Percentiles rank a stretch among this genome's conserved stretches.
Conservation (phyloP, 768 basidiomycete species). For the Daedalea quercina region DNA sequence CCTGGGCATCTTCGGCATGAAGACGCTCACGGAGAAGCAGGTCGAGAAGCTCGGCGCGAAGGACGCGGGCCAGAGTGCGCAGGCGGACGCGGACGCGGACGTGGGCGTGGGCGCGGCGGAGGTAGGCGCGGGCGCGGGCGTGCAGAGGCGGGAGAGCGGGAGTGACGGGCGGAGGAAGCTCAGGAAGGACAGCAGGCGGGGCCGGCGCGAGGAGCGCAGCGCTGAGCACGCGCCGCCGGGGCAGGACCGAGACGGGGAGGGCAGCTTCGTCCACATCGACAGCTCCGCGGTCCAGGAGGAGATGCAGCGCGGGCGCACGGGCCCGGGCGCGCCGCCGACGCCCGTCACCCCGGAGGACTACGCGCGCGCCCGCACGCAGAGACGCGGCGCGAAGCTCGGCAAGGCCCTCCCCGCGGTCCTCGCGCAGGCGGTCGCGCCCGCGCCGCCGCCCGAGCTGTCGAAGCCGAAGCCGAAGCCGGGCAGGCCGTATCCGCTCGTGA, state of each 20-base stretch:
- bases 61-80: not conserved
- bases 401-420: conserved; percentile 30
- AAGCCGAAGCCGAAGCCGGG: not conserved
- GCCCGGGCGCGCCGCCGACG: conserved; percentile 11
- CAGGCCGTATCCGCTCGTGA: conserved; percentile 41
- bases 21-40: conserved; percentile 21
- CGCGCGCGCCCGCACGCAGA: conserved; percentile 31
- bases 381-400: conserved; percentile 34
- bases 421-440: not conserved
- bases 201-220: not conserved
- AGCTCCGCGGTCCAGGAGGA: not conserved
- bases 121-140: not conserved
- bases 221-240: not conserved
- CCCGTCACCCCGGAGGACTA: conserved; percentile 32
- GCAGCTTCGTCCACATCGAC: conserved; percentile 17
- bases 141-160: not conserved
- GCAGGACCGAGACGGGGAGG: conserved; percentile 2
- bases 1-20: conserved; percentile 4
- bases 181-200: conserved; percentile 1
- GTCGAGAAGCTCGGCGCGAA: conserved; percentile 17
- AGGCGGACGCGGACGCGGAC: not conserved
- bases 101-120: not conserved
- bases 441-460: not conserved
- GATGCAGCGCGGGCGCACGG: not conserved
- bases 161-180: not conserved